Evolutionary conservation across 2,329 filamentous ascomycete genomes (phyloP), one percentile per base, ranked within the genome.

Genomic region (Talaromyces sp.): DNA sequence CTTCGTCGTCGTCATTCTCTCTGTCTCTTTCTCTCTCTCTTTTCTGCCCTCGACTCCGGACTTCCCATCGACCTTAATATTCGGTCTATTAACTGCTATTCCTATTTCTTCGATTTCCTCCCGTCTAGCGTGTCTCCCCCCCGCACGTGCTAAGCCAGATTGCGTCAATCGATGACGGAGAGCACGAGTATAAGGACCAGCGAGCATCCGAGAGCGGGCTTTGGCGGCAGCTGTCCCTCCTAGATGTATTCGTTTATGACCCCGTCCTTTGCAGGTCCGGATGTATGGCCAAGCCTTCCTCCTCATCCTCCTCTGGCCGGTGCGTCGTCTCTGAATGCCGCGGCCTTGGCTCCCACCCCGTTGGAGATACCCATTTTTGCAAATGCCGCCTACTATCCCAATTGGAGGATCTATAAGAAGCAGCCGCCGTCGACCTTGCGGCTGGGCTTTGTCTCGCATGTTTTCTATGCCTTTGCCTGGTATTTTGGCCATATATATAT

Each of bases 341-440:
- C 67, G 66, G 68, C 66, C 61, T 60, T 63, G 62, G 64, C 55
- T 27, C 55, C 59, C 14, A 31, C 52, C 58, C 69, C 71, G 6
- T 71, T 72, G 50, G 71, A 77, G 43, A 71, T 77, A 24, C 72
- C 75, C 11, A 69, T 77, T 54, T 77, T 72, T 66, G 68, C 84
- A 69, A 95, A 95, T 73, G 90, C 88, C 24, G 88, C 91, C 19
- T 95, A 93, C 77, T 95, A 91, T 73, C 89, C 89, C n/a, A 93
- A 91, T 75, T 86, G 85, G 77, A 81, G 86, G 61, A 84, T 91
- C 66, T 91, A 92, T 75, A 81, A 83, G 60, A 84, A 87, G 64
- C 85, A 90, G 67, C 89, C 89, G 17, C 90, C 90, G 0, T 89
- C 85, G 1, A 86, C 86, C 59, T 78, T 93, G 69, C 89, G 90